phyloP scores from a whole-genome alignment of 306 rosid species.

The Quercus gilva region DNA sequence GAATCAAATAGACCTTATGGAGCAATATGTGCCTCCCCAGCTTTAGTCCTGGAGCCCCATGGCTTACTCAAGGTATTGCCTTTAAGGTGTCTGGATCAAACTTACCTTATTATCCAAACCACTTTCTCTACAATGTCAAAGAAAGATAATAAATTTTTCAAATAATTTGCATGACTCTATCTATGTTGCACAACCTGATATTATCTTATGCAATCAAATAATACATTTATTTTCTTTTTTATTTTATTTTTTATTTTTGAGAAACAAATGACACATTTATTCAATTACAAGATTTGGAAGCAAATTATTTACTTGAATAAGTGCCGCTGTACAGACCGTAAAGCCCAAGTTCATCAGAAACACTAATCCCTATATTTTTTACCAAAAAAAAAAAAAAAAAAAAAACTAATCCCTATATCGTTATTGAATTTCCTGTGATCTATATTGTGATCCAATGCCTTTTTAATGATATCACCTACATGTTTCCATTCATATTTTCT shows the following conservation, averaged over 20 bases:
- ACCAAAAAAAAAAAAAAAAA: too few species aligned
- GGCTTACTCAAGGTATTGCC: conserved; percentile 77
- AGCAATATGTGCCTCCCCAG: conserved; percentile 97
- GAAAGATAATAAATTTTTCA: neutral
- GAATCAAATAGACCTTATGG: conserved; percentile 78
- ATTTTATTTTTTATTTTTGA: too few species aligned
- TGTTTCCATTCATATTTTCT: neutral
- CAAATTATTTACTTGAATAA: neutral
- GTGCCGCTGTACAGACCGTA: neutral
- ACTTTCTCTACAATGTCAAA: neutral
- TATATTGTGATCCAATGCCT: neutral
- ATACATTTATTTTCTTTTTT: neutral
- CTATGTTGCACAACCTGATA: too few species aligned
- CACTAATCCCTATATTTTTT: too few species aligned
- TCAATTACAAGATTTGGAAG: neutral
- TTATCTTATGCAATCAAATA: too few species aligned
- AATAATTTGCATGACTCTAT: too few species aligned
- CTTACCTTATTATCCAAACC: neutral
- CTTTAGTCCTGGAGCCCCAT: conserved; percentile 83
- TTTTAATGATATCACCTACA: neutral
- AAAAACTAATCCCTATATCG: too few species aligned
- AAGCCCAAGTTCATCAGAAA: neutral
- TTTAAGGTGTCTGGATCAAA: conserved; percentile 1
- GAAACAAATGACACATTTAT: neutral
- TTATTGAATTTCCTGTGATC: neutral